Percentiles rank a stretch among this genome's conserved stretches.
Evolutionary conservation across 306 rosid genomes (phyloP).

Genomic region (Comarum palustre): DNA sequence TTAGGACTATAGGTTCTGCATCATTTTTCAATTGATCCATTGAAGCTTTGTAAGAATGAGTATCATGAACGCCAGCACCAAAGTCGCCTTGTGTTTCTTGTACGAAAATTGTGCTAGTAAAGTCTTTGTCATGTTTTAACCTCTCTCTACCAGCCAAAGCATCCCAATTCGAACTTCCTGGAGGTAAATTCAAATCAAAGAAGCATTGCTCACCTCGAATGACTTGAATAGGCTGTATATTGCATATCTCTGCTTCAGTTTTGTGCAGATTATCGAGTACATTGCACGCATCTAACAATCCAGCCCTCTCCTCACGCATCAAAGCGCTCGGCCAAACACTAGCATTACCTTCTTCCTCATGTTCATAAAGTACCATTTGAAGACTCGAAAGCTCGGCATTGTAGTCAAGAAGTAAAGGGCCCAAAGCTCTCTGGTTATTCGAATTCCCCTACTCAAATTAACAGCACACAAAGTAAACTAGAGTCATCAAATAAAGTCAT

Average conservation of each 20-base stretch:
- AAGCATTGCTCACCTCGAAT: slow-evolving; percentile 20
- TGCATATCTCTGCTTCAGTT: slow-evolving; percentile 17
- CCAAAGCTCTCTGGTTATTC: slow-evolving; percentile 19
- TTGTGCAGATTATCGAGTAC: neutral
- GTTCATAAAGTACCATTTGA: slow-evolving; percentile 21
- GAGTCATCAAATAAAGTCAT: slow-evolving; percentile 15
- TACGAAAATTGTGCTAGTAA: slow-evolving; percentile 8
- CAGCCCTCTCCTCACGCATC: slow-evolving; percentile 23
- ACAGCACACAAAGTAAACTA: slow-evolving; percentile 20
- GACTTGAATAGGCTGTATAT: slow-evolving; percentile 12
- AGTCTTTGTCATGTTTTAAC: slow-evolving; percentile 16
- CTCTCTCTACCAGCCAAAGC: slow-evolving; percentile 14
- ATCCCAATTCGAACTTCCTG: slow-evolving; percentile 19
- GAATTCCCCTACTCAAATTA: slow-evolving; percentile 20
- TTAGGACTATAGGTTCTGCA: slow-evolving; percentile 21
- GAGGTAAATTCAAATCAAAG: slow-evolving; percentile 22
- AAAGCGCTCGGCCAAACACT: slow-evolving; percentile 21
- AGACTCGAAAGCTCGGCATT: slow-evolving; percentile 22
- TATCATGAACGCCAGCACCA: slow-evolving; percentile 21
- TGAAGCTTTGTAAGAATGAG: slow-evolving; percentile 20
- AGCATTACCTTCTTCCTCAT: slow-evolving; percentile 28
- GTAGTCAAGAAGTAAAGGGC: slow-evolving; percentile 29
- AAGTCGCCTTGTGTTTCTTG: slow-evolving; percentile 19
- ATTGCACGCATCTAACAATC: slow-evolving; percentile 4
- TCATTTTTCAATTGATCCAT: slow-evolving; percentile 24